Conservation (phyloP, 164 flowering plant species). For the Vitis rupestris region DNA sequence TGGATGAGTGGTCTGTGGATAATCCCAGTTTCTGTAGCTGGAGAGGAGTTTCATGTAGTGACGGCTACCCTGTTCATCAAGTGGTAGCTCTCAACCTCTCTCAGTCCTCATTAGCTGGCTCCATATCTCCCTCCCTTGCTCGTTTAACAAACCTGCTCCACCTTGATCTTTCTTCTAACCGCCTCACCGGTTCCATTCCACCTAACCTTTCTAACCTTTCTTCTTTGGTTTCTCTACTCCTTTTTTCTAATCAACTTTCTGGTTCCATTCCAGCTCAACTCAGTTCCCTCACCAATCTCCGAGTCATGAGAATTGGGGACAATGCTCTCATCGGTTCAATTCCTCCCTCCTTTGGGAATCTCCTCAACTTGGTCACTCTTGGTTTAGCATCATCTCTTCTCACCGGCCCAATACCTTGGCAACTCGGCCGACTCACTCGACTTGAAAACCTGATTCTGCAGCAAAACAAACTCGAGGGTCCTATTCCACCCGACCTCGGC, state of each 20-base stretch:
- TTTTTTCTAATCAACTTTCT: constrained; percentile 75
- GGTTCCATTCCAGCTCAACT: constrained; percentile 75
- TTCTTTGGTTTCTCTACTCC: constrained; percentile 56
- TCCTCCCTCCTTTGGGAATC: constrained; percentile 65
- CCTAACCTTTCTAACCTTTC: constrained; percentile 62
- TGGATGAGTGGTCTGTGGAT: constrained; percentile 55
- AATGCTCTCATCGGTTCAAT: constrained; percentile 72
- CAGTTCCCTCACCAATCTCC: constrained; percentile 53
- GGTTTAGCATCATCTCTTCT: constrained; percentile 82
- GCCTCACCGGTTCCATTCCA: constrained; percentile 80
- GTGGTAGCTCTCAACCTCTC: constrained; percentile 76
- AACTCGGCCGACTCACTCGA: constrained; percentile 54
- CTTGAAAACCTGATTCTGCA: constrained; percentile 61
- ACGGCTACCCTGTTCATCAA: constrained; percentile 8
- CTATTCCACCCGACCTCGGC: constrained; percentile 66
- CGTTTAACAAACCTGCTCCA: constrained; percentile 49
- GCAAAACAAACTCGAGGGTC: constrained; percentile 59
- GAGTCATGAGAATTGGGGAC: constrained; percentile 76
- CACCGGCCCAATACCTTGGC: constrained; percentile 65
- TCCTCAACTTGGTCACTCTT: constrained; percentile 52
- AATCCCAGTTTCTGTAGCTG: constrained; percentile 65
- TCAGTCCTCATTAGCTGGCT: constrained; percentile 60
- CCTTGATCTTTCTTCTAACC: constrained; percentile 82
- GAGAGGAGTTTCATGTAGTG: constrained; percentile 66
- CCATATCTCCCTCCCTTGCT: constrained; percentile 68